Evolutionary conservation across 306 rosid species (phyloP), one percentile per base, ranked within the genome.

Genomic region (Begonia masoniana): DNA sequence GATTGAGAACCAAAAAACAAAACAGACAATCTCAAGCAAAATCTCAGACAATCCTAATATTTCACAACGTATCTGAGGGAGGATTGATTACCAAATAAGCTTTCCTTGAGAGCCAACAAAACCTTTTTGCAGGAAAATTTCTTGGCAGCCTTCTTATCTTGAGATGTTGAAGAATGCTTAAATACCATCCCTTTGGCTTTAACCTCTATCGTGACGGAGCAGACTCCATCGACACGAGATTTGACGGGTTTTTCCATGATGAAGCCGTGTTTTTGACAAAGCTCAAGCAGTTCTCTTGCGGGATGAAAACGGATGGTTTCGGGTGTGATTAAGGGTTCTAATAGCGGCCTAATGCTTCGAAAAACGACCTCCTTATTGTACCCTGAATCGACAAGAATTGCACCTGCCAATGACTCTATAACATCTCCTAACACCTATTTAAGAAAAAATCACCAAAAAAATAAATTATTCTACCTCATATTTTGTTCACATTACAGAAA

Each of bases 381-480:
- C 14, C 78, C 78, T 0, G 97, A 82, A 62, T 88, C 95, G 10
- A 88, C 84, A 17, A 67, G 60, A 52, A 88, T 76, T 47, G 97
- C 94, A 51, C 95, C 95, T 10, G 84, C 94, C 41, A 88, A 51
- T 70, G 97, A 84, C 72, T 88, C 93, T 2, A 88, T 70, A 5
- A 88, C 62, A 66, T 88, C 97, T 46, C 78, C 95, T 21, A 88
- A 83, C 23, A 84, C 97, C 94, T 88, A 51, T 55, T 46, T 31
- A 31, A 1, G 8, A 5, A 31, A 31, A 31, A 6, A 31, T 31
- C 7, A 31, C 39, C 39, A 31, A 31, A 31, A 31, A 31, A 7
- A 6, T 6, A 31, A 31, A 31, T 31, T 31, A 31, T 31, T 31
- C 39, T 31, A 7, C 39, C 39, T 31, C 9, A 31, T 31, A 31